phyloP scores from a whole-genome alignment of 306 rosid genomes.

The Purshia tridentata region DNA sequence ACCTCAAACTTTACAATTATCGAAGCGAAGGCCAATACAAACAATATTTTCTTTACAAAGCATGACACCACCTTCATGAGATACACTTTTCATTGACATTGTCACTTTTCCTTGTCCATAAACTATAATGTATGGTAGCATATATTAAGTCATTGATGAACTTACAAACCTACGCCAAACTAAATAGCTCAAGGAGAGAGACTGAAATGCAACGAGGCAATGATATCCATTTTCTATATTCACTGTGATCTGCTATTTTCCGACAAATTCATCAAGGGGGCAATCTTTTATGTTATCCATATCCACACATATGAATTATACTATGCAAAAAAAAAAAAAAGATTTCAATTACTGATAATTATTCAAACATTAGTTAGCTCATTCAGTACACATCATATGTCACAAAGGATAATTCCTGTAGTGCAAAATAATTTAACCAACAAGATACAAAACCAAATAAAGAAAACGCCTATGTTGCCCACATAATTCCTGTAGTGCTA shows the following conservation, averaged over 20 bases:
- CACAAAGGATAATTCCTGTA: background rate
- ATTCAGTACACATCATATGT: background rate
- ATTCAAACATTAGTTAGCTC: background rate
- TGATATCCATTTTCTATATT: background rate
- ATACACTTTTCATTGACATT: background rate
- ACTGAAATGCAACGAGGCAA: background rate
- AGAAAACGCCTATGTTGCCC: no score
- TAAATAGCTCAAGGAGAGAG: background rate
- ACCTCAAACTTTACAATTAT: no score
- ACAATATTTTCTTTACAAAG: no score
- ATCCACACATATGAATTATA: background rate
- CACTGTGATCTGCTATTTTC: background rate
- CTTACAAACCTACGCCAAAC: background rate
- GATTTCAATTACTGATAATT: background rate
- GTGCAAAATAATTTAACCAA: background rate
- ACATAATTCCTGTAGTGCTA: no score
- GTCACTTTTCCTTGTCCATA: no score
- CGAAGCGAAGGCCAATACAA: no score
- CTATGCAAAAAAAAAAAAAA: background rate
- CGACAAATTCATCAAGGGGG: background rate
- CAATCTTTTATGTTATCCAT: background rate
- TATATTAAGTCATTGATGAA: background rate
- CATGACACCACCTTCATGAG: background rate
- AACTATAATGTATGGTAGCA: no score
- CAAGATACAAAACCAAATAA: background rate